Evolutionary conservation across 768 basidiomycete genomes (phyloP).

Genomic region (Terana coerulea): DNA sequence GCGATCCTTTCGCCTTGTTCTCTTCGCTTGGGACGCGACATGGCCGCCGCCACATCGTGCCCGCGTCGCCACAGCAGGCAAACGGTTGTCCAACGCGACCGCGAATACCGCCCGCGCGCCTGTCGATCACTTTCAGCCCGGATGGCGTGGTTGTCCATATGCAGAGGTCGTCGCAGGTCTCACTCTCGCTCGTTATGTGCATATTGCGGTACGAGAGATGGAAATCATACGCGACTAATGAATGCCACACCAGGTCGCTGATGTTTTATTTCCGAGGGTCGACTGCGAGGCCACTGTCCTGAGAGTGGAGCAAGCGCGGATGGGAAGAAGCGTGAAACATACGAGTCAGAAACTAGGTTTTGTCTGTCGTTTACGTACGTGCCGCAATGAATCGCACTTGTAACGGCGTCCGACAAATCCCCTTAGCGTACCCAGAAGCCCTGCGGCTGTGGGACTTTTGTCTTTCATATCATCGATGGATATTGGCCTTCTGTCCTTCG

Average conservation of each 20-base stretch:
- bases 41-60: conserved; percentile 2
- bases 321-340: not conserved
- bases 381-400: not conserved
- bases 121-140: not conserved
- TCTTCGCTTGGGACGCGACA: not conserved
- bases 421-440: not conserved
- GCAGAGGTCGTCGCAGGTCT: not conserved
- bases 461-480: not conserved
- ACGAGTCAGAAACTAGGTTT: not conserved
- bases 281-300: not conserved
- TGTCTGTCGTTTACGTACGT: not conserved
- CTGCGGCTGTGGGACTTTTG: not conserved
- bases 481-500: not conserved
- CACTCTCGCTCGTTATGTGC: conserved; percentile 1
- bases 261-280: not conserved
- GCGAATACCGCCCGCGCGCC: not conserved
- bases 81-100: not conserved
- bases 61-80: not conserved
- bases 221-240: not conserved
- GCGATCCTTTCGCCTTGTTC: not conserved
- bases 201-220: not conserved
- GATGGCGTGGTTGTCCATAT: not conserved
- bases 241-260: too few species aligned
- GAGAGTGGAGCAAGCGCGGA: not conserved
- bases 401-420: not conserved